phyloP scores from a whole-genome alignment of 2,329 filamentous ascomycete genomes.

The Pseudogymnoascus sp. region DNA sequence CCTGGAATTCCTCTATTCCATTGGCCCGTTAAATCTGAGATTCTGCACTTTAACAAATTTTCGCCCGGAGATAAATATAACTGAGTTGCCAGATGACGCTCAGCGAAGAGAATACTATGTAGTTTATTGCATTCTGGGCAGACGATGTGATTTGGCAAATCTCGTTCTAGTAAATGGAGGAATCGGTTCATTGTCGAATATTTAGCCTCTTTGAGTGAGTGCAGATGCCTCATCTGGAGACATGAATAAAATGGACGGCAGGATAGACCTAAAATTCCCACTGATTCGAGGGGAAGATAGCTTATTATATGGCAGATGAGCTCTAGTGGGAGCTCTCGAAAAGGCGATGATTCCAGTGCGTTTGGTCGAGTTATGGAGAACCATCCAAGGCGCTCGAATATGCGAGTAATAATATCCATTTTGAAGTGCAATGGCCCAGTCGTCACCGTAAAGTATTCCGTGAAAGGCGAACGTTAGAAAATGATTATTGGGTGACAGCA shows the following conservation, averaged over 20 bases:
- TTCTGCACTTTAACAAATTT: conserved; percentile 12
- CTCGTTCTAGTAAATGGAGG: conserved; percentile 14
- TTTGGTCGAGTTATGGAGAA: not conserved
- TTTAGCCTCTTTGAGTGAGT: conserved; percentile 13
- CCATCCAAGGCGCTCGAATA: not conserved
- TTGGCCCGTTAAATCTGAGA: not conserved
- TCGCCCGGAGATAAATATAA: not conserved
- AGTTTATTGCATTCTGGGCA: conserved; percentile 14
- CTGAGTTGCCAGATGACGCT: conserved; percentile 7
- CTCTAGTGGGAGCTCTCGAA: conserved; percentile 15
- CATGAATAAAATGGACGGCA: conserved; percentile 13
- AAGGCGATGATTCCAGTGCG: conserved; percentile 8
- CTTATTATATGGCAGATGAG: conserved; percentile 15
- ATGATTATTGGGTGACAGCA: not conserved
- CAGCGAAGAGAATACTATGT: conserved; percentile 12
- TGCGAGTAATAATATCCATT: not conserved
- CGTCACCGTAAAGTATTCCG: not conserved
- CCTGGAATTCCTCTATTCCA: not conserved
- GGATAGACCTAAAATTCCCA: conserved; percentile 11
- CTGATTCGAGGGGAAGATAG: conserved; percentile 13
- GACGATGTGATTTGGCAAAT: conserved; percentile 12
- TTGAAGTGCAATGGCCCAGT: not conserved
- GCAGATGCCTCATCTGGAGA: conserved; percentile 10
- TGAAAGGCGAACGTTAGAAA: not conserved
- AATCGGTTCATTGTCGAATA: conserved; percentile 8